Conservation (phyloP, 345 rosid genomes). For the Kernera saxatilis region DNA sequence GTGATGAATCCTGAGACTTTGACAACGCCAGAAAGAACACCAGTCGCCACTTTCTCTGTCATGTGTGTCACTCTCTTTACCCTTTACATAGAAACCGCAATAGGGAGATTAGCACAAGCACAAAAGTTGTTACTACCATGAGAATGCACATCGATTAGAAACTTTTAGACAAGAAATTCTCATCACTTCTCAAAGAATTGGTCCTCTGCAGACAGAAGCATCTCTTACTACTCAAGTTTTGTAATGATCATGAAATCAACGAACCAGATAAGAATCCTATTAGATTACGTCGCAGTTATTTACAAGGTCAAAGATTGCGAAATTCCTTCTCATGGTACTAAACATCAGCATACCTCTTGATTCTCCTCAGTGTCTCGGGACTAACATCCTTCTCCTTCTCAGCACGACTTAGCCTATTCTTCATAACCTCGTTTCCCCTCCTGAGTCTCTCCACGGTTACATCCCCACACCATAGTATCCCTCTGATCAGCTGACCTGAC, state of each 20-base stretch:
- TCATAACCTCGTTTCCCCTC: conserved; percentile 70
- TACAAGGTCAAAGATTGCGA: background rate
- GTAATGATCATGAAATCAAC: background rate
- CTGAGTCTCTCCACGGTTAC: conserved; percentile 78
- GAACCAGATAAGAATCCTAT: background rate
- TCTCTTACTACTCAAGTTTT: background rate
- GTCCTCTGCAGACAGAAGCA: background rate
- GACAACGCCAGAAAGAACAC: conserved; percentile 80
- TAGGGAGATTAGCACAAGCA: background rate
- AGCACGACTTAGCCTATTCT: conserved; percentile 40
- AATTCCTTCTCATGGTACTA: background rate
- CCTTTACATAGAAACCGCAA: conserved; percentile 34
- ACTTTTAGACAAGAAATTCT: background rate
- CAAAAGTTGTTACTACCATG: background rate
- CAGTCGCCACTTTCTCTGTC: conserved; percentile 73
- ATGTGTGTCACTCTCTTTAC: conserved; percentile 77
- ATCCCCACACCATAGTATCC: conserved; percentile 94
- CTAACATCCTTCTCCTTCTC: conserved; percentile 46
- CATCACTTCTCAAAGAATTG: background rate
- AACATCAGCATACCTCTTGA: conserved; percentile 57
- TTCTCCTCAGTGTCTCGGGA: conserved; percentile 56
- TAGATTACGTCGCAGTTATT: background rate
- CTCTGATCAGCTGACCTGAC: conserved; percentile 78
- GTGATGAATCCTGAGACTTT: conserved; percentile 74
- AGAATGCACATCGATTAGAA: background rate